Evolutionary conservation across 164 flowering plant genomes (phyloP).

Genomic region (Warburgia ugandensis): DNA sequence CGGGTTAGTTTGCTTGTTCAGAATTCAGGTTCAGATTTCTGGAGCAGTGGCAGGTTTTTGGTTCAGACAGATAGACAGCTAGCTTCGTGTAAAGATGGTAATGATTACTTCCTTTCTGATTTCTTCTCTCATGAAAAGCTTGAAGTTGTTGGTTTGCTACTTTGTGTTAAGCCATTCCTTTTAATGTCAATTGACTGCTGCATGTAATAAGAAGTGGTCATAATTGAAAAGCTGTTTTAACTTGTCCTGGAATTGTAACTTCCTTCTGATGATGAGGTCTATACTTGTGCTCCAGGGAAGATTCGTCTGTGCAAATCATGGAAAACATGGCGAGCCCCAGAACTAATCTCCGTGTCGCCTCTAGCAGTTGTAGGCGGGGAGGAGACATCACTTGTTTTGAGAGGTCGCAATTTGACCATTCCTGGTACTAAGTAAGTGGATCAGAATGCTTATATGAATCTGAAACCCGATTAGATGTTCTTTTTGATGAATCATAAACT

Average conservation of each 20-base stretch:
- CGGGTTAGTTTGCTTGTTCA: conserved; percentile 41
- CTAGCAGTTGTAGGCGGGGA: conserved; percentile 75
- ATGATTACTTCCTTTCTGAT: neutral
- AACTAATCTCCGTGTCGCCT: conserved; percentile 69
- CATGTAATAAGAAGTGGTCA: too few relatives aligned
- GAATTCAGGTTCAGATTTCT: conserved; percentile 47
- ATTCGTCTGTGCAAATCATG: conserved; percentile 58
- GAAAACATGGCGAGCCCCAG: conserved; percentile 66
- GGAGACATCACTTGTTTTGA: conserved; percentile 51
- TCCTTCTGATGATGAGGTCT: conserved; percentile 9
- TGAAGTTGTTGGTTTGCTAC: neutral
- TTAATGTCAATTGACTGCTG: too few relatives aligned
- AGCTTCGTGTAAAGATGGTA: conserved; percentile 75
- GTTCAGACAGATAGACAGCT: conserved; percentile 50
- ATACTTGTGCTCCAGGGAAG: conserved; percentile 43
- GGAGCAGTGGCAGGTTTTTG: conserved; percentile 78
- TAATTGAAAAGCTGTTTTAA: too few relatives aligned
- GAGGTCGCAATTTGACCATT: conserved; percentile 55
- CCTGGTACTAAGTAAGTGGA: conserved; percentile 65
- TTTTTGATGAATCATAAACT: neutral
- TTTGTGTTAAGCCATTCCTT: neutral
- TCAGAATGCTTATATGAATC: conserved; percentile 19
- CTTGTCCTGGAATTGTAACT: neutral
- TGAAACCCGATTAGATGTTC: neutral
- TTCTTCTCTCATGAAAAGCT: neutral